Conservation (phyloP, 1,139 yeast genomes). For the Tardiomyces blankii region DNA sequence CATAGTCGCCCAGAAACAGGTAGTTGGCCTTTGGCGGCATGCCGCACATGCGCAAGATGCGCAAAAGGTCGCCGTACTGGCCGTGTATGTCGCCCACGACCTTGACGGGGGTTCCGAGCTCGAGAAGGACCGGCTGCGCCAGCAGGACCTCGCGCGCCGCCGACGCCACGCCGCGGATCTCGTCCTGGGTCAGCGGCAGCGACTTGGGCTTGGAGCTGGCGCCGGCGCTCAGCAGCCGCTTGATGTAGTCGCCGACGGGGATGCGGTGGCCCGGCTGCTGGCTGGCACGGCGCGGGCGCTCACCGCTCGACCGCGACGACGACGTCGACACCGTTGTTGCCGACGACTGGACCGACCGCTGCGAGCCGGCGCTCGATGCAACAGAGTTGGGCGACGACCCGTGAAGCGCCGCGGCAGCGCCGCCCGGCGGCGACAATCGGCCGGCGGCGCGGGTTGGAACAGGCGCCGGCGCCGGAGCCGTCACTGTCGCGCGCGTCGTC, state of each 20-base stretch:
- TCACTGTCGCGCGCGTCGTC: neutral
- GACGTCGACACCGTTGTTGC: slow-evolving; percentile 45
- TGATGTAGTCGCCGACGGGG: slow-evolving; percentile 59
- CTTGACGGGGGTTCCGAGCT: slow-evolving; percentile 40
- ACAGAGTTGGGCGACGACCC: slow-evolving; percentile 26
- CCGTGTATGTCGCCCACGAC: slow-evolving; percentile 90
- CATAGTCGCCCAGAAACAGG: slow-evolving; percentile 94
- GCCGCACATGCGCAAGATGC: slow-evolving; percentile 68
- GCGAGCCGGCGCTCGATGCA: slow-evolving; percentile 67
- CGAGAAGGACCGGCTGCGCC: slow-evolving; percentile 66
- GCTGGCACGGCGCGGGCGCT: slow-evolving; percentile 93
- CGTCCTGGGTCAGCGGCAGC: slow-evolving; percentile 76
- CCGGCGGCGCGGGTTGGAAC: neutral
- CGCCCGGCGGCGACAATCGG: neutral
- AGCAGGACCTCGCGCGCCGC: slow-evolving; percentile 57
- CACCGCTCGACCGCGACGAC: slow-evolving; percentile 82
- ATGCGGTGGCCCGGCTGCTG: slow-evolving; percentile 66
- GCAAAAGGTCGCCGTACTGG: slow-evolving; percentile 80
- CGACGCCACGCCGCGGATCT: slow-evolving; percentile 72
- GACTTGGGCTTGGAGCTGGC: slow-evolving; percentile 85
- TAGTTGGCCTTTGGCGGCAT: slow-evolving; percentile 57
- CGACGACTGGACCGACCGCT: slow-evolving; percentile 63
- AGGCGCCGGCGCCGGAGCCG: neutral
- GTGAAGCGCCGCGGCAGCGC: neutral
- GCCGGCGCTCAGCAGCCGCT: slow-evolving; percentile 85